phyloP scores from a whole-genome alignment of 78 protist species.

The Pigoraptor vietnamica region DNA sequence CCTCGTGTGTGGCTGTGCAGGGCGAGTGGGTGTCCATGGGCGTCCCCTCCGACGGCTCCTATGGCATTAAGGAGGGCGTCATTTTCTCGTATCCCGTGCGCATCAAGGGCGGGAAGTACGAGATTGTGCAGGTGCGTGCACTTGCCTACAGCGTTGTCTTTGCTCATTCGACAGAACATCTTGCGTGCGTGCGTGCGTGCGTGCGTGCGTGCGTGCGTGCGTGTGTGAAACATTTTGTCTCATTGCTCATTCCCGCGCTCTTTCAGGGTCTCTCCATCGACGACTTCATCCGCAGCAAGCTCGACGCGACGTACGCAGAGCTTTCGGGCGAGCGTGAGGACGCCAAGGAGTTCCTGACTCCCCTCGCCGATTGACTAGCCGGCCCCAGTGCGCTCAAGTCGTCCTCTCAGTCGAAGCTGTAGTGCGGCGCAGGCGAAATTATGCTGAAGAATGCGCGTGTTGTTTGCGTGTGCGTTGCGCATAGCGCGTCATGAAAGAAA shows the following conservation, averaged over 20 bases:
- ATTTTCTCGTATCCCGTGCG: slow-evolving; percentile 64
- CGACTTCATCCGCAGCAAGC: slow-evolving; percentile 41
- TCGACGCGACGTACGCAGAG: slow-evolving; percentile 67
- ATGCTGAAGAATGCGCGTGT: too few relatives aligned
- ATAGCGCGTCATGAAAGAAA: too few relatives aligned
- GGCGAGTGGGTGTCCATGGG: slow-evolving; percentile 68
- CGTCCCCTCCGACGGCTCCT: slow-evolving; percentile 51
- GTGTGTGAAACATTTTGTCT: background rate
- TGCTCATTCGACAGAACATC: too few relatives aligned
- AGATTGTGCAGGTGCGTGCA: background rate
- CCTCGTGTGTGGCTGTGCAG: background rate
- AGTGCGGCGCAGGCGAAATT: too few relatives aligned
- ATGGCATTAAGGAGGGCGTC: slow-evolving; percentile 52
- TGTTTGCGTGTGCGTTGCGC: too few relatives aligned
- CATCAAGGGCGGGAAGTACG: slow-evolving; percentile 15
- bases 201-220: background rate
- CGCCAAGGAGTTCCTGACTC: background rate
- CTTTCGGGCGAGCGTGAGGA: slow-evolving; percentile 16
- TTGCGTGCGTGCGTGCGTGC: background rate
- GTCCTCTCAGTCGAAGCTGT: too few relatives aligned
- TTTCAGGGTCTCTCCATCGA: slow-evolving; percentile 49
- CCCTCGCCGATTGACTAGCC: background rate
- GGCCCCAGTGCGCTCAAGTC: too few relatives aligned
- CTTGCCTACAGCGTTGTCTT: background rate
- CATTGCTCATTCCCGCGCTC: background rate